Evolutionary conservation across 208 protist genomes (phyloP).

Genomic region (Angomonas desouzai): DNA sequence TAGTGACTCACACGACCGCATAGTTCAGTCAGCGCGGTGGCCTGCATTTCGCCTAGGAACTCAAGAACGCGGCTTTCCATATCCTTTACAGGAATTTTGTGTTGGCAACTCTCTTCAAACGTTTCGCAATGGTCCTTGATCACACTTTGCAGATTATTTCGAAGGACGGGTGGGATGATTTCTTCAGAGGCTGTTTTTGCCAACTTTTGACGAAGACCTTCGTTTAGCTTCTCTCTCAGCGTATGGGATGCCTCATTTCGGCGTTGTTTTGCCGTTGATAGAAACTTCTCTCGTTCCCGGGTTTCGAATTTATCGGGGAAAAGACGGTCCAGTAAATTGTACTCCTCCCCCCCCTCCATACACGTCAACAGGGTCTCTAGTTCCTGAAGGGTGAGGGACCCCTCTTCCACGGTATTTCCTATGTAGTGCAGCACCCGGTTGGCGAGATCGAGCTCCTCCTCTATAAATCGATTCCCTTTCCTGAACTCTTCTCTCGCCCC

Average conservation of each 20-base stretch:
- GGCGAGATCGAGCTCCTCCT: not conserved
- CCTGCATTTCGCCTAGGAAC: not conserved
- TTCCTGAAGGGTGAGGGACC: not conserved
- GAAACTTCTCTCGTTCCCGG: not conserved
- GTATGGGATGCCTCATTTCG: not conserved
- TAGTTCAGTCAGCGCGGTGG: not conserved
- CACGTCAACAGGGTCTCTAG: not conserved
- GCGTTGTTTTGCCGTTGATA: not conserved
- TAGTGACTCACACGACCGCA: not conserved
- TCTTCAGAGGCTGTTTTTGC: not conserved
- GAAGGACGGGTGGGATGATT: not conserved
- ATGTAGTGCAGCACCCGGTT: not conserved
- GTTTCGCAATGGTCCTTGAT: not conserved
- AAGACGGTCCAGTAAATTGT: slow-evolving; percentile 3
- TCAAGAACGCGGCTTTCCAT: not conserved
- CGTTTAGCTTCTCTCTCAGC: not conserved
- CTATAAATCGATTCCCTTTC: not conserved
- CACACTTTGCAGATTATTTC: not conserved
- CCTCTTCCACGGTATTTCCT: not conserved
- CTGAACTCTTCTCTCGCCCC: not conserved
- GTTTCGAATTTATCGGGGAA: slow-evolving; percentile 4
- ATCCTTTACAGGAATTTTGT: not conserved
- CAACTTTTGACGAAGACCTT: not conserved
- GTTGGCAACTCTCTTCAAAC: not conserved
- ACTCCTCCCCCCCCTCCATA: not conserved